A percentile compares a stretch with the other conserved stretches of the same genome.
Conservation (phyloP, 169 alveolate species). For the Plasmodium coatneyi region DNA sequence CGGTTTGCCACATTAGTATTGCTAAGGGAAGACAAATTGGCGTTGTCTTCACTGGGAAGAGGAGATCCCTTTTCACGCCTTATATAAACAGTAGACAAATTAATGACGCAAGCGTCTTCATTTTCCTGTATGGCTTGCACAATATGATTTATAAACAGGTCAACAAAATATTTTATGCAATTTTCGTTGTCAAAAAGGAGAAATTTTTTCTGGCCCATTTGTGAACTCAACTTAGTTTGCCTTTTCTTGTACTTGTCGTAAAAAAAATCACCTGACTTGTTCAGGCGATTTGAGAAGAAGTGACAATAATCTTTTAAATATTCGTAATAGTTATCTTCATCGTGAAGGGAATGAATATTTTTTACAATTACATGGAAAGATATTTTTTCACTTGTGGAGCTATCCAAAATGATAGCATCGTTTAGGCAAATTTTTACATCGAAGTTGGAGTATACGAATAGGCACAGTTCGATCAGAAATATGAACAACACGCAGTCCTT, state of each 20-base stretch:
- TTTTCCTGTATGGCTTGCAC: background rate
- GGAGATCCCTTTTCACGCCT: background rate
- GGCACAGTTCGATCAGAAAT: slow-evolving; percentile 58
- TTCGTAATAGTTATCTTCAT: slow-evolving; percentile 45
- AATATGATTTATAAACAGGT: slow-evolving; percentile 47
- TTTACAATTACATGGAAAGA: slow-evolving; percentile 72
- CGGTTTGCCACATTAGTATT: background rate
- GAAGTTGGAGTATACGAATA: slow-evolving; percentile 23
- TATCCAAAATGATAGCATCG: slow-evolving; percentile 62
- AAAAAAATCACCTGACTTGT: slow-evolving; percentile 16
- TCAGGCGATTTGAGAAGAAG: slow-evolving; percentile 25
- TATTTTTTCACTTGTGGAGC: slow-evolving; percentile 61
- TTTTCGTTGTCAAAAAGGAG: slow-evolving; percentile 67
- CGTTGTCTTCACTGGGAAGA: background rate
- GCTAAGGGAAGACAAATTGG: background rate
- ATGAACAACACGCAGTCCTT: slow-evolving; percentile 53
- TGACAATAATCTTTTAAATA: slow-evolving; percentile 65
- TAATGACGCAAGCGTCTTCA: slow-evolving; percentile 20
- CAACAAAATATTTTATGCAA: slow-evolving; percentile 58
- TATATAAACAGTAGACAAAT: slow-evolving; percentile 33
- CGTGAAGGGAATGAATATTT: slow-evolving; percentile 51
- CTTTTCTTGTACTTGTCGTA: slow-evolving; percentile 45
- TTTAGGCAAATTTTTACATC: slow-evolving; percentile 64
- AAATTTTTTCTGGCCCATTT: background rate
- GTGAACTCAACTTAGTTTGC: slow-evolving; percentile 10